Conservation (phyloP, 2,329 filamentous ascomycete species). For the Ambrosiella beaveri region DNA sequence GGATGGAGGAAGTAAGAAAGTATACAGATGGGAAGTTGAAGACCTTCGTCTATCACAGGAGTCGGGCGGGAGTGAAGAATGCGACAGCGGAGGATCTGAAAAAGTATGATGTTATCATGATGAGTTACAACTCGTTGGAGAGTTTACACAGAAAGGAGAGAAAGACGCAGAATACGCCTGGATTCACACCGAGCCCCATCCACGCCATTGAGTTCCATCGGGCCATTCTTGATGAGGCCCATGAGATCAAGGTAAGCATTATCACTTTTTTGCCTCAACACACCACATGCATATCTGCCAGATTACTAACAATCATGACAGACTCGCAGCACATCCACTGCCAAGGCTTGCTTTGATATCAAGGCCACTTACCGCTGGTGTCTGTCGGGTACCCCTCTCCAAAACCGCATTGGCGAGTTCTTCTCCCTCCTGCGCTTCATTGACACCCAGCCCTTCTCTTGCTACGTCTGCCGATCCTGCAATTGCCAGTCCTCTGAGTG, state of each 20-base stretch:
- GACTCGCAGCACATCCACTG: constrained; percentile 73
- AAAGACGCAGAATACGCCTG: constrained; percentile 29
- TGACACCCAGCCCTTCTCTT: constrained; percentile 72
- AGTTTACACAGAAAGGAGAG: constrained; percentile 84
- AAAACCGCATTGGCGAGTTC: constrained; percentile 94
- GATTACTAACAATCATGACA: constrained; percentile 19
- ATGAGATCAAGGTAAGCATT: constrained; percentile 63
- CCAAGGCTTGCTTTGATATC: constrained; percentile 85
- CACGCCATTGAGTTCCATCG: constrained; percentile 80
- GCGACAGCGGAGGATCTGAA: constrained; percentile 59
- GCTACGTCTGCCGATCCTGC: constrained; percentile 86
- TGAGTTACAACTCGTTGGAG: constrained; percentile 86
- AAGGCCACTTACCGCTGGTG: constrained; percentile 88
- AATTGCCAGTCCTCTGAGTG: constrained; percentile 69
- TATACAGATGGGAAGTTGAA: constrained; percentile 81
- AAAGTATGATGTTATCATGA: constrained; percentile 84
- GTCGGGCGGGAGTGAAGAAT: constrained; percentile 65
- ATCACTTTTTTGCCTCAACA: not conserved
- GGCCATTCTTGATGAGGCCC: constrained; percentile 84
- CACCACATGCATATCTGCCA: not conserved
- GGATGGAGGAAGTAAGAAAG: constrained; percentile 63
- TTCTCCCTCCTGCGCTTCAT: constrained; percentile 89
- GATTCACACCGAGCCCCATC: constrained; percentile 54
- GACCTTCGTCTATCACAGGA: constrained; percentile 78
- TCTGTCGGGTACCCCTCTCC: constrained; percentile 81